Evolutionary conservation across 805 yeast genomes (phyloP).

Genomic region (Debaryomyces maramus): DNA sequence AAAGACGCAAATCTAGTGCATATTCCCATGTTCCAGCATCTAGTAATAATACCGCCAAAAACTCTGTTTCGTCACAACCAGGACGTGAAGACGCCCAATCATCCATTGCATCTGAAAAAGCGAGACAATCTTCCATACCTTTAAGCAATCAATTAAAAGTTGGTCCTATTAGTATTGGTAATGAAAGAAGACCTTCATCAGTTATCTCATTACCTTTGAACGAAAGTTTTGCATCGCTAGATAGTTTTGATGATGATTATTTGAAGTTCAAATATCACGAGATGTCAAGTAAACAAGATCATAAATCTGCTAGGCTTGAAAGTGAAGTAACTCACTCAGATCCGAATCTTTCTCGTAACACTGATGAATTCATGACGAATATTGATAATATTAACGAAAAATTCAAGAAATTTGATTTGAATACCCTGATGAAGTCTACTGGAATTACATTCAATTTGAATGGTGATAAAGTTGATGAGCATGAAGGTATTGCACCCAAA

Average conservation of each 20-base stretch:
- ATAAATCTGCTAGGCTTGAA: not conserved
- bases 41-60: slow-evolving; percentile 16
- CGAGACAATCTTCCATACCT: not conserved
- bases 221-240: slow-evolving; percentile 77
- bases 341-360: slow-evolving; percentile 5
- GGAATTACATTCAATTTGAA: slow-evolving; percentile 1
- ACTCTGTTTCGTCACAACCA: slow-evolving; percentile 15
- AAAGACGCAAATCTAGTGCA: slow-evolving; percentile 35
- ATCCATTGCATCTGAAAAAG: not conserved
- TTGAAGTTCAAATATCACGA: slow-evolving; percentile 41
- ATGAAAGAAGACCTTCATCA: slow-evolving; percentile 53
- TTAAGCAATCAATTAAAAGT: slow-evolving; percentile 21
- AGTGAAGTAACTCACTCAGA: slow-evolving; percentile 12
- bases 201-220: slow-evolving; percentile 66
- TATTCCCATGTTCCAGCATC: slow-evolving; percentile 11
- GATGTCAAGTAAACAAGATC: slow-evolving; percentile 18
- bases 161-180: slow-evolving; percentile 32
- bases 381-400: slow-evolving; percentile 28
- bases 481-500: slow-evolving; percentile 24
- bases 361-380: not conserved
- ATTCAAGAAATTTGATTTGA: slow-evolving; percentile 37
- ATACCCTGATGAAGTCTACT: slow-evolving; percentile 33
- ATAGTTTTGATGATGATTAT: slow-evolving; percentile 63
- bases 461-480: slow-evolving; percentile 8
- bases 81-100: not conserved